Evolutionary conservation across 176 grass and related monocot genomes (phyloP), one percentile per base, ranked within the genome.

Genomic region (Juncus effusus): DNA sequence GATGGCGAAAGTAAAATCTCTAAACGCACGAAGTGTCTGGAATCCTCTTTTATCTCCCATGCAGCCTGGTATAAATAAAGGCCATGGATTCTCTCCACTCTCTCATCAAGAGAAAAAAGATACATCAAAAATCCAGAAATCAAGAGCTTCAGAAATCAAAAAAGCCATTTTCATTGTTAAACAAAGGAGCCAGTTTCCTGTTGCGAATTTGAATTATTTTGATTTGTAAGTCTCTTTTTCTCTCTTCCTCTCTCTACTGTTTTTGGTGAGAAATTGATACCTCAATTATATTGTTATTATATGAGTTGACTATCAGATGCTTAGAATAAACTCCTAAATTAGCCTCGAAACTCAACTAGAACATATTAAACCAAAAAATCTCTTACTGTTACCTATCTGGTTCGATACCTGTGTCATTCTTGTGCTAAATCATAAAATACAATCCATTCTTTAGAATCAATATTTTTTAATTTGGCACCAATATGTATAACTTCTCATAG

Each of bases 51-150:
- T 42, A 28, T 28, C 53, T 71, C 51, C 67, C 36, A 57, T 42
- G 12, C 51, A 69, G 7, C 35, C 7, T 58, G 13, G 53, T 71
- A 28, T 58, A 59, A 56, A 71, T 71, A 57, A 71, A 70, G 40
- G 52, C 38, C 4, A 58, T 37, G 12, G 11, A 41, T 57, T 11
- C 39, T 70, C 7, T 16, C 13, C 67, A 58, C 41, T 58, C 11
- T 9, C 14, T 58, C 5, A 3, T 8, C 49, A 16, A 49, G 6
- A 10, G 35, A 63, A 39, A n/a, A 47, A 0, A 47, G 49, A 0
- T 5, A 28, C 19, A 47, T 9, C 13, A 16, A 36, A 54, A 51
- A 16, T 65, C 6, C 44, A 38, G 36, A 68, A 7, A 37, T 36
- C 10, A n/a, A 56, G 35, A 38, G 13, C 35, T 69, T 55, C 4